phyloP scores from a whole-genome alignment of 768 basidiomycete species.

The Fistulinella prunicolor region DNA sequence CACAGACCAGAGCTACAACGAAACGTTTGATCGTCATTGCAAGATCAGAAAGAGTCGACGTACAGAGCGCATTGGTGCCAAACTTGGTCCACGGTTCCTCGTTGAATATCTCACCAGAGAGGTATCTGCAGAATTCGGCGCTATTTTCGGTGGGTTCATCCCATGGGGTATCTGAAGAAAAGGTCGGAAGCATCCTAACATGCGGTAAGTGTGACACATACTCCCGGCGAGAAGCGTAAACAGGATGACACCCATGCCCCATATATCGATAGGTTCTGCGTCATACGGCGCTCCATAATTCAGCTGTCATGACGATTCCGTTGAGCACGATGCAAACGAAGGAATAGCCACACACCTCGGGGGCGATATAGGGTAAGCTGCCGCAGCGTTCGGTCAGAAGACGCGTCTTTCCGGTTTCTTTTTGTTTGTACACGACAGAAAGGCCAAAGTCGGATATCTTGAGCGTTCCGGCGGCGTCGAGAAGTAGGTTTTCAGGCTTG shows the following conservation, averaged over 20 bases:
- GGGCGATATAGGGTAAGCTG: slow-evolving; percentile 91
- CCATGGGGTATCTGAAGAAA: slow-evolving; percentile 86
- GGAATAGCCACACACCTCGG: slow-evolving; percentile 64
- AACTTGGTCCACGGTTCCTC: slow-evolving; percentile 81
- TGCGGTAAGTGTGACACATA: slow-evolving; percentile 37
- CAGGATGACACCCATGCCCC: slow-evolving; percentile 94
- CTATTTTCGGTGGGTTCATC: slow-evolving; percentile 84
- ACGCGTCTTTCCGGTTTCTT: slow-evolving; percentile 74
- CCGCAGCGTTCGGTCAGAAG: slow-evolving; percentile 81
- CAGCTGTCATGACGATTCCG: slow-evolving; percentile 58
- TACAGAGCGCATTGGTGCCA: slow-evolving; percentile 56
- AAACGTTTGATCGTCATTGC: neutral
- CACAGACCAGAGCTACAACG: slow-evolving; percentile 65
- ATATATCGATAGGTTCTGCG: slow-evolving; percentile 93
- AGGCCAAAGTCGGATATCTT: slow-evolving; percentile 97
- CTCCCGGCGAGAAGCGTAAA: slow-evolving; percentile 91
- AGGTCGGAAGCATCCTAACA: neutral
- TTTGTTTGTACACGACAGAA: slow-evolving; percentile 85
- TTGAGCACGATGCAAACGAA: neutral
- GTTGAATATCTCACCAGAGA: slow-evolving; percentile 67
- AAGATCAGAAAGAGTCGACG: slow-evolving; percentile 22
- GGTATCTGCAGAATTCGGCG: slow-evolving; percentile 75
- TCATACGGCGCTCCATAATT: slow-evolving; percentile 65
- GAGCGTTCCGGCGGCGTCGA: slow-evolving; percentile 78
- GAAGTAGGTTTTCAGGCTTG: slow-evolving; percentile 93